A percentile compares a stretch with the other conserved stretches of the same genome.
phyloP scores from a whole-genome alignment of 2,329 filamentous ascomycete genomes.

The Aureobasidium sp. region DNA sequence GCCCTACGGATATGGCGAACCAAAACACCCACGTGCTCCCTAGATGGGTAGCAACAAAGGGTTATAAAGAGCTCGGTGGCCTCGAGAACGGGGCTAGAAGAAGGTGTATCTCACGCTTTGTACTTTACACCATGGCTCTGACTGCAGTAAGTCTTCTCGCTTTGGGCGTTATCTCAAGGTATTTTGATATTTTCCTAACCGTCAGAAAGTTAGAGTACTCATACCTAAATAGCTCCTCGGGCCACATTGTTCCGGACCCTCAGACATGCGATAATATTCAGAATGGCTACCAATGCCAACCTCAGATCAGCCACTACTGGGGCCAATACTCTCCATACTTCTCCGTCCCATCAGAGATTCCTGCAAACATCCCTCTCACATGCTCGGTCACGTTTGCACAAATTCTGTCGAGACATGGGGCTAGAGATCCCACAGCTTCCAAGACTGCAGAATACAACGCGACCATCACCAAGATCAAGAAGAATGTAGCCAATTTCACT shows the following conservation, averaged over 20 bases:
- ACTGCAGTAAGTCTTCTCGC: not conserved
- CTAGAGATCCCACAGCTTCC: slow-evolving; percentile 63
- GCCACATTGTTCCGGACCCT: not conserved
- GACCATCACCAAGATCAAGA: slow-evolving; percentile 59
- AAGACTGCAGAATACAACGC: slow-evolving; percentile 58
- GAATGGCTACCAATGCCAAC: slow-evolving; percentile 54
- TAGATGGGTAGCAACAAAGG: not conserved
- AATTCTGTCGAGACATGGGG: slow-evolving; percentile 75
- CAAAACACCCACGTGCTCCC: slow-evolving; percentile 4
- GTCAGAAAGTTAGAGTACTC: not conserved
- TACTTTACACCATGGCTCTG: not conserved
- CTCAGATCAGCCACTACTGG: slow-evolving; percentile 60
- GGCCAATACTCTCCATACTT: slow-evolving; percentile 86
- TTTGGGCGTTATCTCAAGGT: slow-evolving; percentile 8
- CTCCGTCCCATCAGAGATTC: slow-evolving; percentile 59
- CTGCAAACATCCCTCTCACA: slow-evolving; percentile 50
- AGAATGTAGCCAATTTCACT: slow-evolving; percentile 32
- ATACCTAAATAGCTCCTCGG: not conserved
- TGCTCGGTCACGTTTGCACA: slow-evolving; percentile 75
- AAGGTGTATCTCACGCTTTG: not conserved
- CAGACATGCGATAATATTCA: slow-evolving; percentile 15
- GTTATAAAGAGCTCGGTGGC: not conserved
- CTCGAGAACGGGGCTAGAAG: not conserved
- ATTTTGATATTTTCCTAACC: not conserved
- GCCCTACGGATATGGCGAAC: slow-evolving; percentile 2